Evolutionary conservation across 2,329 filamentous ascomycete species (phyloP), one percentile per base, ranked within the genome.

Genomic region (Alternaria sp.): DNA sequence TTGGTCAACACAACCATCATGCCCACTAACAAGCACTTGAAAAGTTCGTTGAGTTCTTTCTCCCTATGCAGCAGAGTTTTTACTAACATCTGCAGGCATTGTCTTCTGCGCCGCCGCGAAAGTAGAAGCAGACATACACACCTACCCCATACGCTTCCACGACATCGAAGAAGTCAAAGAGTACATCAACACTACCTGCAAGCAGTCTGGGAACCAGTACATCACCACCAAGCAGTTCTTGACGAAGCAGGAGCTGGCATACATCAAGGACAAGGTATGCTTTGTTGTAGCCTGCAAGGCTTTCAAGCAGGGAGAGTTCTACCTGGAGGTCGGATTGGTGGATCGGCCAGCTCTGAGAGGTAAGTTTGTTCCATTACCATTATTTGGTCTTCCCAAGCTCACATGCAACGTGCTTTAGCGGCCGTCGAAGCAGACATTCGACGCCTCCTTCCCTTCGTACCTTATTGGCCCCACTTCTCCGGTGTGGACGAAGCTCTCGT

Each of bases 231-330:
- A 40, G 36, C 36, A 15, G 26, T 10, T 21, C 51, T 15, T 32
- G 7, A 12, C 23, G 8, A 25, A 49, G 12, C 9, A 40, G 17
- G 50, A 59, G 5, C 5, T 50, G 6, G 43, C 45, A 6, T 49
- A 57, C 4, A 26, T 68, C 25, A 57, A 62, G 17, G 52, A 67
- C 43, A 63, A 32, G 8, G 59, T 58, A 3, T 43, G 52, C 10
- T 65, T 58, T 32, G 12, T 64, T 1, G 60, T 70, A 13, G 67
- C 67, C 6, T 21, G 49, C 8, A 59, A 54, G 1, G 66, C 67
- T 10, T 61, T 65, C 13, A 6, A 57, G 6, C 26, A 59, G 11
- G 59, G 60, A 5, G 58, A 65, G 30, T 70, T 70, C 43, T 61
- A 62, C 12, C 43, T 67, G 6, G 50, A 61, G n/a, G 30, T 59